Evolutionary conservation across 768 basidiomycete species (phyloP), one percentile per base, ranked within the genome.

Genomic region (Lyophyllum shimeji): DNA sequence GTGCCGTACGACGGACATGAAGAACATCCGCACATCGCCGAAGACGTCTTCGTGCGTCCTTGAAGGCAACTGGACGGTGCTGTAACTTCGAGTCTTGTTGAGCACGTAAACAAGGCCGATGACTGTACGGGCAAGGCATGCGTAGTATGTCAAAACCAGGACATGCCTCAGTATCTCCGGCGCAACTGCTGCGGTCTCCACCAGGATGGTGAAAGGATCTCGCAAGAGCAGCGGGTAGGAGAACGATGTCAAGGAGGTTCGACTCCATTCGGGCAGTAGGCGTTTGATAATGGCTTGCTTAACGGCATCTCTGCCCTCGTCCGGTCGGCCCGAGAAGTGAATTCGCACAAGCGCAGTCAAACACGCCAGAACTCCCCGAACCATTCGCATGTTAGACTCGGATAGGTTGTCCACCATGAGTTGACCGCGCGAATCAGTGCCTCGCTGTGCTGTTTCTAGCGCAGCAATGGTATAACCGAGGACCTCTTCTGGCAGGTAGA

Each of bases 401-500:
- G 90, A 85, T 31, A 95, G 64, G 53, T 82, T 84, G 62, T 96
- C 93, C 2, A 85, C 87, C 55, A 92, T 74, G 58, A 81, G 76
- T 33, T 73, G 78, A 9, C 72, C 74, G 3, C 74, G 69, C 0
- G 71, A 62, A 11, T 80, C 80, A 18, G 79, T 69, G 2, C 94
- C 94, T 23, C 97, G 81, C 56, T 88, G 84, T 0, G 89, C 81
- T 15, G 90, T 82, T 71, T 98, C 97, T 52, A 94, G 80, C 6
- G 84, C 76, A 1, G 88, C 76, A 34, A 98, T 80, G 3, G 95
- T 95, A 69, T 96, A 98, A 2, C 89, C 90, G 34, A 96, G 75
- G 15, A 98, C 74, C 60, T 98, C 94, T 61, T 96, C 91, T 0
- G 97, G 94, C 1, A 99, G 77, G 66, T 97, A 98, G 46, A 95